A percentile compares a stretch with the other conserved stretches of the same genome.
Conservation (phyloP, 2,329 filamentous ascomycete genomes). For the Orbilia ellipsospora region DNA sequence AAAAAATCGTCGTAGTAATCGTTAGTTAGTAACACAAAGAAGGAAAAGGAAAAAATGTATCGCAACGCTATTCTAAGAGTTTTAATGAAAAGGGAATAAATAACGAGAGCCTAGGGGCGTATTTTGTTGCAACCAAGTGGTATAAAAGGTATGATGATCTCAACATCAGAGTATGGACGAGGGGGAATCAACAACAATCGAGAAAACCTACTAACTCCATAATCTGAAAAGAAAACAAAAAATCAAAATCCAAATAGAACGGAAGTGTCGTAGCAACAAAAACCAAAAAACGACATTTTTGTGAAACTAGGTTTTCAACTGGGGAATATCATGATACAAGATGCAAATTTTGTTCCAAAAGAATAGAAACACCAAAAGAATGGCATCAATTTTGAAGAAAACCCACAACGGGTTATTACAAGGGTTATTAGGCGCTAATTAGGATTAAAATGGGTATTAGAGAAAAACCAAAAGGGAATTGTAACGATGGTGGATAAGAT, state of each 20-base stretch:
- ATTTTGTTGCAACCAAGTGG: constrained; percentile 46
- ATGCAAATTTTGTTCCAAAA: constrained; percentile 24
- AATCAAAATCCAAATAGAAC: constrained; percentile 20
- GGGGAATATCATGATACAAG: constrained; percentile 39
- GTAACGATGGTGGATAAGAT: neutral
- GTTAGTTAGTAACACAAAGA: constrained; percentile 22
- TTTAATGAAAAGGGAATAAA: constrained; percentile 29
- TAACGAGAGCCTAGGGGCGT: neutral
- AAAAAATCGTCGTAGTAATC: constrained; percentile 18
- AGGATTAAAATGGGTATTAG: constrained; percentile 32
- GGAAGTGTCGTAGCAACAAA: neutral
- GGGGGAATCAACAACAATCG: constrained; percentile 47
- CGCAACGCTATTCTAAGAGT: constrained; percentile 52
- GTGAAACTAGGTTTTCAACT: constrained; percentile 34
- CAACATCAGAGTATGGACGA: constrained; percentile 24
- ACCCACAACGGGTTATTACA: constrained; percentile 7
- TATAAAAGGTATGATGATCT: constrained; percentile 27
- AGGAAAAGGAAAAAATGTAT: constrained; percentile 23
- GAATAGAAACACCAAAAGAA: constrained; percentile 21
- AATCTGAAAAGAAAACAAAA: constrained; percentile 2
- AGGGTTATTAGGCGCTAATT: constrained; percentile 23
- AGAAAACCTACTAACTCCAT: constrained; percentile 47
- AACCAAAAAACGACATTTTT: constrained; percentile 52
- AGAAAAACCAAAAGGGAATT: constrained; percentile 12
- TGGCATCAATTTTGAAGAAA: neutral